Percentiles rank a stretch among this genome's conserved stretches.
Conservation (phyloP, 2,329 filamentous ascomycete species). For the Alternaria postmessia region DNA sequence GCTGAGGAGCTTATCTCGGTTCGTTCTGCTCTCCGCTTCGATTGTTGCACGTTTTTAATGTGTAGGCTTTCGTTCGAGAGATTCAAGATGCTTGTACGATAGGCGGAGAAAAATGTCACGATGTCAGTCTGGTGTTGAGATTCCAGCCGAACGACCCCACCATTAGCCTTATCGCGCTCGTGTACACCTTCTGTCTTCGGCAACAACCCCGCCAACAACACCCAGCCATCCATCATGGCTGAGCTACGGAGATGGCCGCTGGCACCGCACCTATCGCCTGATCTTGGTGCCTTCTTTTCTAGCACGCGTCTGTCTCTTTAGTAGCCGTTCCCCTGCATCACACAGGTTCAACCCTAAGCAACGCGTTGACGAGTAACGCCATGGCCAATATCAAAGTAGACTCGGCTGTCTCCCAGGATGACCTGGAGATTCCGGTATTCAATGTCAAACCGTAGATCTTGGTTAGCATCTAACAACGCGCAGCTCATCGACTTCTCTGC, state of each 20-base stretch:
- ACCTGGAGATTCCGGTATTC: slow-evolving; percentile 50
- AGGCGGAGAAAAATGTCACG: neutral
- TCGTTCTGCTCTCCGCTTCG: too few species aligned
- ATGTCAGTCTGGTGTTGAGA: slow-evolving; percentile 18
- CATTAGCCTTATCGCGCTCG: slow-evolving; percentile 35
- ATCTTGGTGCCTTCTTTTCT: slow-evolving; percentile 5
- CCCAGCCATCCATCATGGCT: slow-evolving; percentile 20
- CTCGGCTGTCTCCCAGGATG: slow-evolving; percentile 50
- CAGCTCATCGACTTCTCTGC: slow-evolving; percentile 81
- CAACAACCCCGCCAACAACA: slow-evolving; percentile 24
- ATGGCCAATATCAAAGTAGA: slow-evolving; percentile 39
- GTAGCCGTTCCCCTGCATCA: neutral
- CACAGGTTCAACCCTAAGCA: neutral
- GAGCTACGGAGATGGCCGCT: slow-evolving; percentile 32
- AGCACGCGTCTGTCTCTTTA: neutral
- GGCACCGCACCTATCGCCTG: slow-evolving; percentile 11
- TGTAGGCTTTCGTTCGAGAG: neutral
- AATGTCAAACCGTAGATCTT: neutral
- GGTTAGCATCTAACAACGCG: neutral
- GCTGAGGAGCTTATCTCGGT: neutral
- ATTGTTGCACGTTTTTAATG: neutral
- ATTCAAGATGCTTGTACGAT: neutral
- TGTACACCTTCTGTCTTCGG: slow-evolving; percentile 39
- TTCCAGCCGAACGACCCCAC: slow-evolving; percentile 24
- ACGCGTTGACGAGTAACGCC: slow-evolving; percentile 8